Percentiles rank a stretch among this genome's conserved stretches.
Conservation (phyloP, 2,329 filamentous ascomycete species). For the Delphinella strobiligena region DNA sequence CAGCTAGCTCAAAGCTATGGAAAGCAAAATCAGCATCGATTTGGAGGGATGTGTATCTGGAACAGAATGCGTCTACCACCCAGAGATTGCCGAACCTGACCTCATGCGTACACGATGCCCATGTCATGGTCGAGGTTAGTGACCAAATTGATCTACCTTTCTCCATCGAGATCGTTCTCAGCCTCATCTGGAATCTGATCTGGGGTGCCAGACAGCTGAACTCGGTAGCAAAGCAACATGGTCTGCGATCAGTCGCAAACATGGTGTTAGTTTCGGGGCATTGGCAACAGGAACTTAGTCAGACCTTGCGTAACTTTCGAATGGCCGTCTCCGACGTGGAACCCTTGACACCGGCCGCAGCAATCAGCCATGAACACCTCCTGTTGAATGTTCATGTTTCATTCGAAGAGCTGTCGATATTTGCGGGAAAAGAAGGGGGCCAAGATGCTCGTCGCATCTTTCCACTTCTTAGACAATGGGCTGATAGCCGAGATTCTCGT, state of each 20-base stretch:
- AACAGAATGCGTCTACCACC: background rate
- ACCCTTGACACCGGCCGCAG: background rate
- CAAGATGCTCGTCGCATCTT: slow-evolving; percentile 49
- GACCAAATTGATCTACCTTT: background rate
- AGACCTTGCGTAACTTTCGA: slow-evolving; percentile 3
- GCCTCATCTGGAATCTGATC: slow-evolving; percentile 2
- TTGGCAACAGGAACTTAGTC: slow-evolving; percentile 3
- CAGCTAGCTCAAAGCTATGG: background rate
- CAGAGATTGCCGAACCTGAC: background rate
- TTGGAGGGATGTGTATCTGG: slow-evolving; percentile 1
- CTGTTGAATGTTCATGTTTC: slow-evolving; percentile 31
- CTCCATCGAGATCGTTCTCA: slow-evolving; percentile 1
- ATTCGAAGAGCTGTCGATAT: slow-evolving; percentile 50
- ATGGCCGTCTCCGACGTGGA: background rate
- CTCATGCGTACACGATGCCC: background rate
- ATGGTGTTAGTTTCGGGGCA: background rate
- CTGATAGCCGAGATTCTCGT: slow-evolving; percentile 38
- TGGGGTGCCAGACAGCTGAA: slow-evolving; percentile 3
- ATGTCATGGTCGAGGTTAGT: background rate
- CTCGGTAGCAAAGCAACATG: background rate
- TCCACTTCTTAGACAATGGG: slow-evolving; percentile 45
- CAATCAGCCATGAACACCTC: background rate
- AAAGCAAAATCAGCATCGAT: slow-evolving; percentile 1
- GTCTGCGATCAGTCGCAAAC: background rate
- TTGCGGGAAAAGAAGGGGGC: slow-evolving; percentile 52